Evolutionary conservation across 257 asterid genomes (phyloP), one percentile per base, ranked within the genome.

Genomic region (Salvia hispanica): DNA sequence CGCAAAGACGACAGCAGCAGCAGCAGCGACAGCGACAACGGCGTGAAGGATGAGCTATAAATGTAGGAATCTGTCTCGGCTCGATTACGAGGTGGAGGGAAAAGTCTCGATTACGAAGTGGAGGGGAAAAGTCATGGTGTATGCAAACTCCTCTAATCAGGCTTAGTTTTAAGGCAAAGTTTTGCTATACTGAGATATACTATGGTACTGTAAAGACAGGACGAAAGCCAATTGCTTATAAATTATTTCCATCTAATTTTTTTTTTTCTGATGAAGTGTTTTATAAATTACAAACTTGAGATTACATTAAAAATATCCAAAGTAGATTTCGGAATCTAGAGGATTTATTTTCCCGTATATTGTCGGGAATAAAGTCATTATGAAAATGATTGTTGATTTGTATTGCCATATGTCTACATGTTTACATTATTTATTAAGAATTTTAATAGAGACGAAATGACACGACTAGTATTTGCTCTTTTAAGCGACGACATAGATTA

Each of bases 11-110:
- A 70, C 81, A 62, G 73, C 62, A 63, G 71, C 34, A 55, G 64
- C 12, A 25, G 25, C 25, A 2, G 25, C 53, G 77, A 70, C 81
- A 62, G 73, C 62, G 60, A 69, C 34, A 55, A 62, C 12, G 78
- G 77, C 46, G 75, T 73, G 69, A 89, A 85, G 79, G 98, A 92
- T 72, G 98, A 92, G 76, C 85, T 87, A 54, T 89, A 78, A 85
- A 54, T 12, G 18, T 42, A 9, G 28, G 6, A 21, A 12, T 58
- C 21, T 39, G 5, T 21, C 46, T 21, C 13, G 7, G 8, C 45
- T 37, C 36, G 62, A 66, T 3, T 42, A 37, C n/a, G n/a, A n/a
- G n/a, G n/a, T n/a, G n/a, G n/a, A n/a, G 12, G n/a, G 42, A 8
- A 44, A 31, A 11, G 43, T n/a, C 15, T 37, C 36, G 62, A 66